Base-by-base conservation (phyloP, 2,329 filamentous ascomycete species). In the Colletotrichum simmondsii region DNA sequence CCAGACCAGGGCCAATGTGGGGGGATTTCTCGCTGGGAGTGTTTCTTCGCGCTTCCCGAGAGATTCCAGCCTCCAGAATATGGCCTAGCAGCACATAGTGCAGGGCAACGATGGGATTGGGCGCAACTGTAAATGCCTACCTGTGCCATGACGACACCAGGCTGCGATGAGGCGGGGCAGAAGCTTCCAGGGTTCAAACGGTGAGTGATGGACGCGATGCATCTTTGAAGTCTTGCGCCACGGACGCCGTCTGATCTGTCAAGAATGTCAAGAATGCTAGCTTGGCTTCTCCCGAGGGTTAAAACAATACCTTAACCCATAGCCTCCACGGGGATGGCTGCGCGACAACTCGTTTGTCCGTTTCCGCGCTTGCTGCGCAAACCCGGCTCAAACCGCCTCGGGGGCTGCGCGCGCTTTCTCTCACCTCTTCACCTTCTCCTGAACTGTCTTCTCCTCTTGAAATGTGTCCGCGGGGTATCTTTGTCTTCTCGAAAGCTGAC, bases 71-170 rank as follows among this genome's bases (percentile, higher is more conserved):
- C n/a, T 52, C 19, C 56, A 58, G 28, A 22, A 49, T 28, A 49
- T 30, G 32, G 49, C 49, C 24, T 12, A 28, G 46, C 53, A n/a
- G 54, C 62, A 46, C 57, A 58, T 53, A 42, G 58, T 26, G 70
- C 54, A 53, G 60, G 16, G 16, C 1, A 12, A 24, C 24, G 32
- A 30, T 60, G 28, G 57, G 14, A 67, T 67, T 71, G 69, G 65
- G 69, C 42, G 69, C 65, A 61, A 70, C 54, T 70, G 32, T 12
- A 12, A 46, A 10, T 71, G 26, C 28, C 56, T 56, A 46, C 61
- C 66, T 32, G 71, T 65, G 49, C 71, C 56, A 73, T 73, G 71
- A 71, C 71, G 71, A 73, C 71, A 73, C 26, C 46, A 46, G 49
- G 54, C 54, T 61, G 60, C 56, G 56, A 57, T 30, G 61, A 62